phyloP scores from a whole-genome alignment of 2,329 filamentous ascomycete species.

The Microdochium trichocladiopsis region DNA sequence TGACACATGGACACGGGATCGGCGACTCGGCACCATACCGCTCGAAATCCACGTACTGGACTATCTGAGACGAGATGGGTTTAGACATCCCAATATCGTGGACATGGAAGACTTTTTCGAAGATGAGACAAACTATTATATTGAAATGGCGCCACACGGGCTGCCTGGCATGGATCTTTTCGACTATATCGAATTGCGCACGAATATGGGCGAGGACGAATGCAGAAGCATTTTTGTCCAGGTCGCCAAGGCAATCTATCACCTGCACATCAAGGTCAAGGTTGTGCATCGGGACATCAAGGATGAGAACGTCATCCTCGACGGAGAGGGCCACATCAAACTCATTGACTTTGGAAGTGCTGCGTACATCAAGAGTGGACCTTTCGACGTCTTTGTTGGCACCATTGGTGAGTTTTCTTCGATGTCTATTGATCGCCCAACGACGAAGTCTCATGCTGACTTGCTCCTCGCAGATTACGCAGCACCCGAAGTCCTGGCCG shows the following conservation, averaged over 20 bases:
- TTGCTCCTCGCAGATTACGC: constrained; percentile 70
- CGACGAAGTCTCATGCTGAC: constrained; percentile 7
- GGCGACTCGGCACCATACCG: constrained; percentile 86
- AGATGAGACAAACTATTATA: constrained; percentile 92
- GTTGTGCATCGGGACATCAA: constrained; percentile 99
- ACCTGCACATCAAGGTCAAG: constrained; percentile 81
- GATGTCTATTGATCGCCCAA: neutral
- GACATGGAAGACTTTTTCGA: constrained; percentile 71
- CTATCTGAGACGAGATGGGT: constrained; percentile 71
- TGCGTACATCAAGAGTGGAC: constrained; percentile 95
- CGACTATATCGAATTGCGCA: constrained; percentile 93
- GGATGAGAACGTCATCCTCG: constrained; percentile 94
- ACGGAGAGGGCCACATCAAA: constrained; percentile 93
- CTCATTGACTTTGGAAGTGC: constrained; percentile 97
- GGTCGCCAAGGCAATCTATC: constrained; percentile 81
- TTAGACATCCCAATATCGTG: constrained; percentile 62
- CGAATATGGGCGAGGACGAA: constrained; percentile 93
- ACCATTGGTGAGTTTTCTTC: constrained; percentile 71
- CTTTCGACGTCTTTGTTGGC: constrained; percentile 97
- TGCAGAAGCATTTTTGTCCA: constrained; percentile 94
- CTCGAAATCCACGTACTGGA: constrained; percentile 96
- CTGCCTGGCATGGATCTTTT: constrained; percentile 97
- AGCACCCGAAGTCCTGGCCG: constrained; percentile 93
- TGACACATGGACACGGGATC: constrained; percentile 95
- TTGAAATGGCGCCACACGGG: constrained; percentile 94